Evolutionary conservation across 345 rosid genomes (phyloP).

Genomic region (Eucalyptus decipiens): DNA sequence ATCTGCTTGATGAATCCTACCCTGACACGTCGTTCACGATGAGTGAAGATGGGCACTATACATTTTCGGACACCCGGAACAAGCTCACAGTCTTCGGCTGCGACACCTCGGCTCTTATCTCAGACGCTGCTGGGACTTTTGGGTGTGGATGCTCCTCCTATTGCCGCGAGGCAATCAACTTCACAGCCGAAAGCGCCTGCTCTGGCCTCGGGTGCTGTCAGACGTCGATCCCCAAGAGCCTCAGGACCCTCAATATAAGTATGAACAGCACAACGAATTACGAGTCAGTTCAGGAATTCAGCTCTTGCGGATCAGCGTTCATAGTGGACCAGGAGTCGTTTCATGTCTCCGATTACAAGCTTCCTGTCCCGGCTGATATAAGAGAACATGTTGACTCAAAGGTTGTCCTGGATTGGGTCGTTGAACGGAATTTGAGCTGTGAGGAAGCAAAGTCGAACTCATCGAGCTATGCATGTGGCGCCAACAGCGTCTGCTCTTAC

Average conservation of each 20-base stretch:
- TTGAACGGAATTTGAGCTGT: background rate
- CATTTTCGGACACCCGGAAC: background rate
- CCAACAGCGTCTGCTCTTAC: background rate
- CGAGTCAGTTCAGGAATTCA: background rate
- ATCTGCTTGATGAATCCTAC: background rate
- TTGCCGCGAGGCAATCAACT: background rate
- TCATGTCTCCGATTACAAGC: background rate
- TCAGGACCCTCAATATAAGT: background rate
- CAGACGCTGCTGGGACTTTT: background rate
- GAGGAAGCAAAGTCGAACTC: background rate
- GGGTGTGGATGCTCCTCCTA: background rate
- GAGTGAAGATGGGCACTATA: rapidly evolving
- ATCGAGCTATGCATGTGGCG: background rate
- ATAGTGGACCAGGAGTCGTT: background rate
- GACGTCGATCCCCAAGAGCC: background rate
- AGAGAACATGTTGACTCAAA: background rate
- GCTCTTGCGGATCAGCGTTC: background rate
- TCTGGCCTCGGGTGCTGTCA: background rate
- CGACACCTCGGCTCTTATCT: background rate
- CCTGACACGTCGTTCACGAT: rapidly evolving
- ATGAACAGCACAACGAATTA: background rate
- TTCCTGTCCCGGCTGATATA: background rate
- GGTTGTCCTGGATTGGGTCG: background rate
- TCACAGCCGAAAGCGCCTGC: background rate
- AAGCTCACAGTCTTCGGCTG: background rate